A percentile compares a stretch with the other conserved stretches of the same genome.
Conservation (phyloP, 306 rosid genomes). For the Spatholobus suberectus region DNA sequence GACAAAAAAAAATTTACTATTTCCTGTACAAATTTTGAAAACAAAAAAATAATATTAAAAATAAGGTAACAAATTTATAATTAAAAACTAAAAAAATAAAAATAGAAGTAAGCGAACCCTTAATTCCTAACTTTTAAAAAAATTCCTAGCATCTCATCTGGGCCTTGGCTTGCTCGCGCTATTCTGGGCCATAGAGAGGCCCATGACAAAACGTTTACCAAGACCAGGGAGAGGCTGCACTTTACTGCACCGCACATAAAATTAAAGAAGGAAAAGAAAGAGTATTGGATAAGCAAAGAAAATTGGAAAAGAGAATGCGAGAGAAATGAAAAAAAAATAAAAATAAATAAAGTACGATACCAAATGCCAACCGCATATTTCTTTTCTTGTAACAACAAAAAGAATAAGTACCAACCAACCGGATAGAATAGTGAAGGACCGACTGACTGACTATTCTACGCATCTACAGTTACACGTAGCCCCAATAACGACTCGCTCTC, state of each 20-base stretch:
- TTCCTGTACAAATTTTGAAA: too few species aligned
- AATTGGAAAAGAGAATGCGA: not conserved
- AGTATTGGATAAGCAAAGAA: not conserved
- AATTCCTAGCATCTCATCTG: too few species aligned
- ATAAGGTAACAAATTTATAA: too few species aligned
- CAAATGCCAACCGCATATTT: not conserved
- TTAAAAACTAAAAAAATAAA: too few species aligned
- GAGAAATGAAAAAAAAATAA: not conserved
- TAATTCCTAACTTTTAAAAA: too few species aligned
- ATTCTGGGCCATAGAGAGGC: too few species aligned
- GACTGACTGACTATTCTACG: not conserved
- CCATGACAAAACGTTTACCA: not conserved
- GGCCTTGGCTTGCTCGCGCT: too few species aligned
- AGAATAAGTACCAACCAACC: not conserved
- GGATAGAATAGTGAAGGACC: not conserved
- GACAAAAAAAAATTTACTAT: too few species aligned
- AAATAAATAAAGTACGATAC: not conserved
- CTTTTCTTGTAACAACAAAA: too few species aligned
- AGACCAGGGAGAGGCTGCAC: not conserved
- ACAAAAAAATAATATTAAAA: too few species aligned
- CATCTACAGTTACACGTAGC: not conserved
- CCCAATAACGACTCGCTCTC: not conserved
- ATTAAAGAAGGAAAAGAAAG: not conserved
- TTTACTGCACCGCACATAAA: not conserved
- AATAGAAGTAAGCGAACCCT: too few species aligned